A percentile compares a stretch with the other conserved stretches of the same genome.
Conservation (phyloP, 352 stramenopile species). For the Pythium myriotylum region DNA sequence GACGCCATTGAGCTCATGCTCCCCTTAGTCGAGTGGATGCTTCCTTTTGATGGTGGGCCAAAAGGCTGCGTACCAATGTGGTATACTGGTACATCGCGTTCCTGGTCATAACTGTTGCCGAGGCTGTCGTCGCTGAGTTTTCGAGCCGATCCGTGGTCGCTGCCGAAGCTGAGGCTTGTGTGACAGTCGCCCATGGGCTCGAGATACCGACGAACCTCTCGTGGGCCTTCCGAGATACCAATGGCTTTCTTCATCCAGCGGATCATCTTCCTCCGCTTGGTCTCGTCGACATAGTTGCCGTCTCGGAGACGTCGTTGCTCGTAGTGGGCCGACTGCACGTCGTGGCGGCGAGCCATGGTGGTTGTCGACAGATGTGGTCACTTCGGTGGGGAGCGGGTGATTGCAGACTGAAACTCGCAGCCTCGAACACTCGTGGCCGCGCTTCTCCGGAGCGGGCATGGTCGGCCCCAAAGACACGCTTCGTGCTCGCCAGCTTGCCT, state of each 20-base stretch:
- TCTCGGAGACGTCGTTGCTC: neutral
- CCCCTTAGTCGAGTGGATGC: neutral
- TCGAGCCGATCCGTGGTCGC: neutral
- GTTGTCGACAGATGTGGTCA: too few relatives aligned
- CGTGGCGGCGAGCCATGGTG: too few relatives aligned
- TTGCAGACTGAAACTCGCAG: too few relatives aligned
- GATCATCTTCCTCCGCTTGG: constrained; percentile 58
- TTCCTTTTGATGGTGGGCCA: neutral
- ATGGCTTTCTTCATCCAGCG: constrained; percentile 66
- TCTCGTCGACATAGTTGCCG: constrained; percentile 1
- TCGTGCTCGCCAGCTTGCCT: too few relatives aligned
- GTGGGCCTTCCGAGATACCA: constrained; percentile 18
- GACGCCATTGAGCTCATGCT: constrained; percentile 2
- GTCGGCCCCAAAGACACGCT: too few relatives aligned
- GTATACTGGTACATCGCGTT: constrained; percentile 15
- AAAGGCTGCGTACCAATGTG: neutral
- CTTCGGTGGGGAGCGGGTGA: too few relatives aligned
- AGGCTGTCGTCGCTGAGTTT: constrained; percentile 2
- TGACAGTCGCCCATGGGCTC: constrained; percentile 9
- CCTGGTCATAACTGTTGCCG: neutral
- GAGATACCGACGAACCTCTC: constrained; percentile 16
- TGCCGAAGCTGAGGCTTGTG: constrained; percentile 4
- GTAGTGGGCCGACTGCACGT: too few relatives aligned
- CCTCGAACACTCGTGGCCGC: too few relatives aligned
- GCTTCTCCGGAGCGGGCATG: too few relatives aligned